Conservation (phyloP, 1,284 basidiomycete genomes). For the Heliocybe sulcata region DNA sequence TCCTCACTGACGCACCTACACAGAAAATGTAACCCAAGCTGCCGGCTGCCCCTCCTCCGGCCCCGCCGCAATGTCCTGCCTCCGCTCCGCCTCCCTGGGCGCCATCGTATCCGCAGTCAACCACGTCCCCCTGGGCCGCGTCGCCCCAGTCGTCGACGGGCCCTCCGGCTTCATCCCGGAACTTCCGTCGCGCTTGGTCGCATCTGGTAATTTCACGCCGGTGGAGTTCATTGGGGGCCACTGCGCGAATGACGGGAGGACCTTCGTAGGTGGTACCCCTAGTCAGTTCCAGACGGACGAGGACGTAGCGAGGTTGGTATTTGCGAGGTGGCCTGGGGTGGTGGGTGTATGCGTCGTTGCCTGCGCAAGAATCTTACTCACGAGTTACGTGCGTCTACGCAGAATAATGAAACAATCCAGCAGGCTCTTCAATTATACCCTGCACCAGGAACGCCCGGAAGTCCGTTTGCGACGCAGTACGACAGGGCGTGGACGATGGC, state of each 20-base stretch:
- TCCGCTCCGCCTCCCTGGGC: conserved; percentile 32
- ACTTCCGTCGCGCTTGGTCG: conserved; percentile 32
- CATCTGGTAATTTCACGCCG: conserved; percentile 26
- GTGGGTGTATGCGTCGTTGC: conserved; percentile 19
- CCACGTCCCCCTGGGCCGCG: conserved; percentile 19
- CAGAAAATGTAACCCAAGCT: conserved; percentile 18
- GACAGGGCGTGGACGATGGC: conserved; percentile 34
- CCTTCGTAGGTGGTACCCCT: conserved; percentile 32
- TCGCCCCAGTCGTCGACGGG: conserved; percentile 28
- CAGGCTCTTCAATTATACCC: conserved; percentile 32
- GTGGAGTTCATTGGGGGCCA: conserved; percentile 37
- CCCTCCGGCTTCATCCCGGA: conserved; percentile 28
- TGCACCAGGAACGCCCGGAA: conserved; percentile 23
- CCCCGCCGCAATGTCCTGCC: conserved; percentile 24
- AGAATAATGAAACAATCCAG: conserved; percentile 31
- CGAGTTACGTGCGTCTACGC: background rate
- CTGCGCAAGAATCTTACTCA: no score
- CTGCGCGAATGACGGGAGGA: conserved; percentile 34
- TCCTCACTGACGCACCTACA: conserved; percentile 14
- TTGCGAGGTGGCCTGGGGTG: conserved; percentile 30
- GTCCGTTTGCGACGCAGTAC: conserved; percentile 31
- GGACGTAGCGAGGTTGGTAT: conserved; percentile 29
- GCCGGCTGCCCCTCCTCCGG: conserved; percentile 26
- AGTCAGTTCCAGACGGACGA: conserved; percentile 30
- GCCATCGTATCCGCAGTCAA: conserved; percentile 32